These are phyloP conservation scores for Ceratocystis harringtonii DNA, from an alignment of 2,329 filamentous ascomycete species.

Conservation along the genomic window DNA sequence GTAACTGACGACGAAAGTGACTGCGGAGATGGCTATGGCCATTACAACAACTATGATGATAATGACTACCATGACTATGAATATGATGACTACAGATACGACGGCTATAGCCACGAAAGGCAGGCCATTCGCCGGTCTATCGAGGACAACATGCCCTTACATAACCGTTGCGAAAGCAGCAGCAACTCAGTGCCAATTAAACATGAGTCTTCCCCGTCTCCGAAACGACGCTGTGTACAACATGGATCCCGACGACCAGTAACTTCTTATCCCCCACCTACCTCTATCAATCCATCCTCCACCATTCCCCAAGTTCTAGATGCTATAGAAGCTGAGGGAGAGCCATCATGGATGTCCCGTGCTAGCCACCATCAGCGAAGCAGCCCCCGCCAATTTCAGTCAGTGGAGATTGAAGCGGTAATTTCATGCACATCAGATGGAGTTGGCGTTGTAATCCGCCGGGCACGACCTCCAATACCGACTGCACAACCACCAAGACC, in stretches of 20 bases:
- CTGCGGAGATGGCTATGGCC: slow-evolving; percentile 34
- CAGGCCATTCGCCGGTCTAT: background rate
- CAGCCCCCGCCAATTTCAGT: background rate
- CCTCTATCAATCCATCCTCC: slow-evolving; percentile 12
- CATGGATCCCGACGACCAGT: slow-evolving; percentile 4
- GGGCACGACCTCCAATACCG: slow-evolving; percentile 56
- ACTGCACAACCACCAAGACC: slow-evolving; percentile 35
- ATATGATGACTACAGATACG: slow-evolving; percentile 20
- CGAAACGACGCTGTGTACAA: slow-evolving; percentile 10
- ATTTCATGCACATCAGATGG: slow-evolving; percentile 83
- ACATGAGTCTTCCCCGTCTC: slow-evolving; percentile 9
- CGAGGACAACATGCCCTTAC: background rate
- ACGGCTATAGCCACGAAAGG: slow-evolving; percentile 12
- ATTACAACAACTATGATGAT: slow-evolving; percentile 25
- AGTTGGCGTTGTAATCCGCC: slow-evolving; percentile 64
- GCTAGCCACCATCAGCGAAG: slow-evolving; percentile 20
- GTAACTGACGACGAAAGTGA: slow-evolving; percentile 30
- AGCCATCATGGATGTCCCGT: slow-evolving; percentile 24
- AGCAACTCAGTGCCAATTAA: background rate
- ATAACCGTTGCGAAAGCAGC: background rate
- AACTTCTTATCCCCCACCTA: slow-evolving; percentile 12
- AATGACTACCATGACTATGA: slow-evolving; percentile 21
- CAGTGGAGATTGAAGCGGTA: slow-evolving; percentile 69
- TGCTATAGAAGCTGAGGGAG: slow-evolving; percentile 24
- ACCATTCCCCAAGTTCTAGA: slow-evolving; percentile 12